Base-by-base conservation (phyloP, 768 basidiomycete genomes). In the Psilocybe tampanensis region DNA sequence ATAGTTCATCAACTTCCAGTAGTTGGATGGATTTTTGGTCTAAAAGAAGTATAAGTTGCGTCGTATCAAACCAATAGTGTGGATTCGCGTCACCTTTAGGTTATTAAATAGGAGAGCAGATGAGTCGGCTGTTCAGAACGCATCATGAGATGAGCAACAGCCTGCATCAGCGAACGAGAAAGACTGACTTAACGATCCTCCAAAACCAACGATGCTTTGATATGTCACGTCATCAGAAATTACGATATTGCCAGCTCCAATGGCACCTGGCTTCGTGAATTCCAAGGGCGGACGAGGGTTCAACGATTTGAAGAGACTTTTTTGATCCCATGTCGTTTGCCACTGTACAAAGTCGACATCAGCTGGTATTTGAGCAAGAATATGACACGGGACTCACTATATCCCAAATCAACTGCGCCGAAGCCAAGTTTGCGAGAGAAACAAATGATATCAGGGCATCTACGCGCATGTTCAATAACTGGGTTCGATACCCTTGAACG, bases 181-280 rank as follows among this genome's bases (percentile, higher is more conserved):
- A 29, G 29, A 29, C 29, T 29, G 63, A 89, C 88, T 88, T 45
- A 90, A 71, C 0, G 82, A 63, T 9, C 80, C 86, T 2, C 88
- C 88, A 60, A 88, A 85, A 8, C 89, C 88, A 55, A 76, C 74
- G 24, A 90, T 79, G 1, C 75, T 73, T 68, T 89, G 89, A 67
- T 81, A 84, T 11, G 77, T 68, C 8, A 68, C 61, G 3, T 70
- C 69, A 62, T 88, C 86, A 41, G 80, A 63, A 5, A 90, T 68
- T 26, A 76, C 76, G 55, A 90, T 88, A 64, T 89, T 79, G 0
- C 85, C 86, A 29, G 68, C 70, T 1, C 77, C 84, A 22, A 76
- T 77, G 3, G 76, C 45, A 0, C 82, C 80, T 2, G 85, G 82
- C 18, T 76, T 66, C 12, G 36, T 39, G 36, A 39, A 13, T 5